Conservation (phyloP, 352 stramenopile species). For the Thalassiosira hispida region DNA sequence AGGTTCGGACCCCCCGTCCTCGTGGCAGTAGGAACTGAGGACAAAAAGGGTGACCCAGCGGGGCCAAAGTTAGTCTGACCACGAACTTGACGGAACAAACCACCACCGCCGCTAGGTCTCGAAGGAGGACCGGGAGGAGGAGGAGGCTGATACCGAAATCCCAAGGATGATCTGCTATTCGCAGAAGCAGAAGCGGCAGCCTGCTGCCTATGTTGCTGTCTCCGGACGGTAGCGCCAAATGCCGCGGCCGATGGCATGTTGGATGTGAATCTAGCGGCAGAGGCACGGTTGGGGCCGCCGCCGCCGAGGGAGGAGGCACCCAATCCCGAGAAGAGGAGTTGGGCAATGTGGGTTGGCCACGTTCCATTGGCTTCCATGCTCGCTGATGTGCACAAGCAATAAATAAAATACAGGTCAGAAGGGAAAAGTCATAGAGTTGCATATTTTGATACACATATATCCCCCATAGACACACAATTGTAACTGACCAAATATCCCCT, state of each 20-base stretch:
- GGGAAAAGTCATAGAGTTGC: background rate
- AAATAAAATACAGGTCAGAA: background rate
- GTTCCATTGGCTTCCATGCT: slow-evolving; percentile 37
- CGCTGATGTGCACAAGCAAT: background rate
- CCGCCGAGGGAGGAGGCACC: slow-evolving; percentile 18
- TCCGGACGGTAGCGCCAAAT: too few species aligned
- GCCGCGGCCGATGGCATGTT: background rate
- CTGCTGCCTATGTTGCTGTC: too few species aligned
- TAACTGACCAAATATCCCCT: slow-evolving; percentile 67
- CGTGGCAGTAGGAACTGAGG: too few species aligned
- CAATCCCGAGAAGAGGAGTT: slow-evolving; percentile 44
- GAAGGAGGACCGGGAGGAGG: too few species aligned
- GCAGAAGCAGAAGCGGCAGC: too few species aligned
- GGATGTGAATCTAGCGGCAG: background rate
- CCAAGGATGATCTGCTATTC: too few species aligned
- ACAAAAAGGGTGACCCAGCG: too few species aligned
- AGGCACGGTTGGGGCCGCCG: background rate
- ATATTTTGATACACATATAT: background rate
- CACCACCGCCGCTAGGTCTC: too few species aligned
- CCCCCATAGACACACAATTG: background rate
- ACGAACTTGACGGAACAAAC: too few species aligned
- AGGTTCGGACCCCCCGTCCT: too few species aligned
- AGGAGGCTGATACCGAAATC: too few species aligned
- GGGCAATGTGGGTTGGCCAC: slow-evolving; percentile 49
- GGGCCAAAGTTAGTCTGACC: too few species aligned